Conservation (phyloP, 805 yeast species). For the Yarrowia sp. region DNA sequence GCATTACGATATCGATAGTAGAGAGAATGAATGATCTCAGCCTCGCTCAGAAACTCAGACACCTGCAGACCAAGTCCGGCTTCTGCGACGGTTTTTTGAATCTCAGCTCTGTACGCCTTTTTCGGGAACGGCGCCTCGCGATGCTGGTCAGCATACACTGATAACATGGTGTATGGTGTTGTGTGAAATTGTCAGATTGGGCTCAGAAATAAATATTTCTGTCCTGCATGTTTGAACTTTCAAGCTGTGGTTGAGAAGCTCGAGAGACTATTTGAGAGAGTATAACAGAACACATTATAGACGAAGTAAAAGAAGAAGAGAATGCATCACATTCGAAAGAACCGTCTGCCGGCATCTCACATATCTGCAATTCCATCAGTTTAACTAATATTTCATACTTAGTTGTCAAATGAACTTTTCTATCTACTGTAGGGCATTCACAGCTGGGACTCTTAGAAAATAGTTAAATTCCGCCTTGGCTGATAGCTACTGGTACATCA, state of each 20-base stretch:
- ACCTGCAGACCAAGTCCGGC: conserved; percentile 27
- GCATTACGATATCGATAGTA: conserved; percentile 75
- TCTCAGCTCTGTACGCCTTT: conserved; percentile 25
- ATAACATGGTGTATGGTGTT: not conserved
- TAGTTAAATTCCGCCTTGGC: too few relatives aligned
- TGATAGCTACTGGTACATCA: too few relatives aligned
- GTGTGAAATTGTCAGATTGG: not conserved
- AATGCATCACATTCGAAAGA: too few relatives aligned
- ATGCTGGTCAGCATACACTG: not conserved
- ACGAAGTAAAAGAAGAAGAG: too few relatives aligned
- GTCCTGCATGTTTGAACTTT: not conserved
- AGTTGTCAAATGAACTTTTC: too few relatives aligned
- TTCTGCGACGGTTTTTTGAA: conserved; percentile 25
- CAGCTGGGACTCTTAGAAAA: too few relatives aligned
- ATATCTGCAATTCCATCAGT: too few relatives aligned
- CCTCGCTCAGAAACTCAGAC: conserved; percentile 16
- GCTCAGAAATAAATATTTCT: not conserved
- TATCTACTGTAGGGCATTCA: too few relatives aligned
- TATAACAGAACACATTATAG: too few relatives aligned
- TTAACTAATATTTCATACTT: too few relatives aligned
- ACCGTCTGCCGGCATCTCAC: too few relatives aligned
- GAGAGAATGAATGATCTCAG: conserved; percentile 54
- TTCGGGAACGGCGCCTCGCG: conserved; percentile 26
- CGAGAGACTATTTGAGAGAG: too few relatives aligned
- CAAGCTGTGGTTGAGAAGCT: not conserved